A percentile compares a stretch with the other conserved stretches of the same genome.
These are phyloP conservation scores for Calonectria henricotiae DNA, from an alignment of 2,329 filamentous ascomycete species.

Conservation along the genomic window DNA sequence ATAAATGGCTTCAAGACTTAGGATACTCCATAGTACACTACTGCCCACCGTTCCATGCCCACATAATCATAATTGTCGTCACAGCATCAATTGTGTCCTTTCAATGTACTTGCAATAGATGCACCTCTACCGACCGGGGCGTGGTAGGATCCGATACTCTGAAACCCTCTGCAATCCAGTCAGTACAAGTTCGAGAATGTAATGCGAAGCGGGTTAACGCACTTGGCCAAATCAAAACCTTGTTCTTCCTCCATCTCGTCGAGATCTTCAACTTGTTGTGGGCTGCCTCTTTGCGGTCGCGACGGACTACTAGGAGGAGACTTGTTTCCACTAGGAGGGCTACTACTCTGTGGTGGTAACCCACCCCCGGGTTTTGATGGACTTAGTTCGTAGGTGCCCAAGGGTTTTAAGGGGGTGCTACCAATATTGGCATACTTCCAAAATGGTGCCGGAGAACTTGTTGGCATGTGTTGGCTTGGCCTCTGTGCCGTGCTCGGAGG, in stretches of 20 bases:
- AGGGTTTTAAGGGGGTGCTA: slow-evolving; percentile 77
- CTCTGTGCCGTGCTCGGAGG: slow-evolving; percentile 87
- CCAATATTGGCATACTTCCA: slow-evolving; percentile 89
- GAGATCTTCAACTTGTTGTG: slow-evolving; percentile 52
- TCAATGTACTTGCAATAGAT: slow-evolving; percentile 62
- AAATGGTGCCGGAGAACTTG: slow-evolving; percentile 88
- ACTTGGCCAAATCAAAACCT: slow-evolving; percentile 75
- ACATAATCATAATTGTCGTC: slow-evolving; percentile 33
- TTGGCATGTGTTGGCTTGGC: slow-evolving; percentile 89
- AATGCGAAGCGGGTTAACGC: slow-evolving; percentile 46
- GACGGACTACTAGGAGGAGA: slow-evolving; percentile 71
- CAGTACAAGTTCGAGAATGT: slow-evolving; percentile 31
- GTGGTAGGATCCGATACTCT: slow-evolving; percentile 77
- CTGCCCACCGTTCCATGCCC: background rate
- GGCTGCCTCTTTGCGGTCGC: slow-evolving; percentile 58
- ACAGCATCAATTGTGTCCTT: slow-evolving; percentile 50
- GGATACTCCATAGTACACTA: background rate
- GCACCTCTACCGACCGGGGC: slow-evolving; percentile 68
- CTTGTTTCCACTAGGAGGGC: slow-evolving; percentile 68
- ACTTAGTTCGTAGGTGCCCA: slow-evolving; percentile 69
- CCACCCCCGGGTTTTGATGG: slow-evolving; percentile 68
- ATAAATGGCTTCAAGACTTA: slow-evolving; percentile 32
- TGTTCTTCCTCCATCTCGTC: slow-evolving; percentile 65
- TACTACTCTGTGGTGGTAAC: slow-evolving; percentile 71
- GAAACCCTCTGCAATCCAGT: slow-evolving; percentile 69